phyloP scores from a whole-genome alignment of 2,329 filamentous ascomycete genomes.

The Gaeumannomyces tritici region DNA sequence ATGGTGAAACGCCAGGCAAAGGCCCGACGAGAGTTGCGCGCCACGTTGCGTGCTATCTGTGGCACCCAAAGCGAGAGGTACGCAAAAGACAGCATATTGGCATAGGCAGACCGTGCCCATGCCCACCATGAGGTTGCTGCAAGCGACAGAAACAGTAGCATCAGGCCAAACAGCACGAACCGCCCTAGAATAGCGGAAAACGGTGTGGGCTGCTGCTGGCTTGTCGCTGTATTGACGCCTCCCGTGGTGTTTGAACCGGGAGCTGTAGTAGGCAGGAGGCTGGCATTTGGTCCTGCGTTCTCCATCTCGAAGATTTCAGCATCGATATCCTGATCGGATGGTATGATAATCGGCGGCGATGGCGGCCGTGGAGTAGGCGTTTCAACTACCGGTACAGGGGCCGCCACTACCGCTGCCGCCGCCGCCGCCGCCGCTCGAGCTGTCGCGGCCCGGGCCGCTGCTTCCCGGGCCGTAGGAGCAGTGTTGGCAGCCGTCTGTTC shows the following conservation, averaged over 20 bases:
- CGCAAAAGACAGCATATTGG: constrained; percentile 55
- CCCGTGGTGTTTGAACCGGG: constrained; percentile 17
- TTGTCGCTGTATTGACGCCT: constrained; percentile 18
- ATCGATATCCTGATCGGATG: constrained; percentile 54
- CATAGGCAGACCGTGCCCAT: constrained; percentile 42
- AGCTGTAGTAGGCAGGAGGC: constrained; percentile 18
- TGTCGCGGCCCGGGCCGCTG: constrained; percentile 3
- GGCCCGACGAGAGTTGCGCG: constrained; percentile 84
- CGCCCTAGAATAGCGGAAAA: constrained; percentile 49
- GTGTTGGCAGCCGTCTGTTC: constrained; percentile 17
- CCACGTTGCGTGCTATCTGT: constrained; percentile 82
- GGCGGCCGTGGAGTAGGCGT: constrained; percentile 6
- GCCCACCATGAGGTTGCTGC: constrained; percentile 53
- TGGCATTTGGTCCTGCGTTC: constrained; percentile 18
- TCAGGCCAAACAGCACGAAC: constrained; percentile 44
- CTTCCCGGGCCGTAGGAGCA: constrained; percentile 8
- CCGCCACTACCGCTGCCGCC: constrained; percentile 13
- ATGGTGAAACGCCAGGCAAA: constrained; percentile 86
- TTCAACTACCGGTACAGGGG: not conserved
- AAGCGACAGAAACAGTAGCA: constrained; percentile 47
- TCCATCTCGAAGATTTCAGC: constrained; percentile 40
- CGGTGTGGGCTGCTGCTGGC: constrained; percentile 18
- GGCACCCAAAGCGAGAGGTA: constrained; percentile 91
- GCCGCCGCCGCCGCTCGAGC: constrained; percentile 10
- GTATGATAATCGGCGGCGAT: constrained; percentile 46